phyloP scores from a whole-genome alignment of 805 yeast genomes.

The Hanseniaspora hatyaiensis region DNA sequence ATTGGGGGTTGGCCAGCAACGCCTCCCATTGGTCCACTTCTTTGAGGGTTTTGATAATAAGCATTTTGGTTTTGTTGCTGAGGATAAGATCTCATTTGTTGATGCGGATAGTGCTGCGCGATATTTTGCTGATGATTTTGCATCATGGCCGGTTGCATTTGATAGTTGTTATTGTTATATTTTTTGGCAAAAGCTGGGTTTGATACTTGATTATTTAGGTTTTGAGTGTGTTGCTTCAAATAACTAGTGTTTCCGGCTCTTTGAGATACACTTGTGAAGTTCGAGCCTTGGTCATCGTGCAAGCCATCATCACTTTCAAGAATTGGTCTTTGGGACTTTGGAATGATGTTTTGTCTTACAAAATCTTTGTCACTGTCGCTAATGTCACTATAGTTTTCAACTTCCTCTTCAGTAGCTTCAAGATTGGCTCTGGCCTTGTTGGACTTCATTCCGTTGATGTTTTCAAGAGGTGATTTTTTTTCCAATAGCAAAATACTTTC shows the following conservation, averaged over 20 bases:
- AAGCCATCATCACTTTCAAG: slow-evolving; percentile 24
- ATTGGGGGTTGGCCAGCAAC: slow-evolving; percentile 16
- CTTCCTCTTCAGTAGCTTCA: slow-evolving; percentile 17
- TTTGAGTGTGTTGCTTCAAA: too few species aligned
- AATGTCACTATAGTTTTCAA: slow-evolving; percentile 15
- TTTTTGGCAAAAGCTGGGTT: too few species aligned
- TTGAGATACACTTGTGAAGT: slow-evolving; percentile 69
- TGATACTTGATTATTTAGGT: too few species aligned
- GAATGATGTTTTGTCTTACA: slow-evolving; percentile 19
- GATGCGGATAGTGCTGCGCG: slow-evolving; percentile 1
- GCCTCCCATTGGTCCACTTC: slow-evolving; percentile 15
- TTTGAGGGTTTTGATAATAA: slow-evolving; percentile 9
- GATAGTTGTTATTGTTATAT: slow-evolving; percentile 16
- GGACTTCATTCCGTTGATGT: slow-evolving; percentile 5
- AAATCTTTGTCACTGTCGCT: slow-evolving; percentile 21
- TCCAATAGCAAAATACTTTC: slow-evolving; percentile 10
- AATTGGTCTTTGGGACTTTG: slow-evolving; percentile 20
- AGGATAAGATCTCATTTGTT: slow-evolving; percentile 17
- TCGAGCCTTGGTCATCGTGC: slow-evolving; percentile 37
- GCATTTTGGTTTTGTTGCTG: slow-evolving; percentile 16
- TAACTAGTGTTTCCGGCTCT: slow-evolving; percentile 57
- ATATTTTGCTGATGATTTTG: not conserved
- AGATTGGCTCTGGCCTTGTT: slow-evolving; percentile 3
- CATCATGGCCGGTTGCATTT: slow-evolving; percentile 16
- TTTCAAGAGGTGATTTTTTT: slow-evolving; percentile 14